Percentiles rank a stretch among this genome's conserved stretches.
Conservation (phyloP, 2,329 filamentous ascomycete species). For the Ceratocystis lukuohia region DNA sequence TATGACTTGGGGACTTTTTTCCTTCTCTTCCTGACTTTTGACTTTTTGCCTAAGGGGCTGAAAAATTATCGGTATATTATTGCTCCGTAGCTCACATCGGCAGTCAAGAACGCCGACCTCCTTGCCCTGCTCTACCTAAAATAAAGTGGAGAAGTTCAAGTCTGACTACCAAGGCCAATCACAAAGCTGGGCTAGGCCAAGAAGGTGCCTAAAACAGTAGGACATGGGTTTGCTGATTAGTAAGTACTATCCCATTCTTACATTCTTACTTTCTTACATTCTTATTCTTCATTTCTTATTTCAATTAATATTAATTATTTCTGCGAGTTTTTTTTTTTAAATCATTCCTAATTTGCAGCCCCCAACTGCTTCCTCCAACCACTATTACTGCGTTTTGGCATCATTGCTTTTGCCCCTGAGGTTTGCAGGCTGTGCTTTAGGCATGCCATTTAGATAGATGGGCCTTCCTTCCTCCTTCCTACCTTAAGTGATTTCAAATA, state of each 20-base stretch:
- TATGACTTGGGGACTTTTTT: too few species aligned
- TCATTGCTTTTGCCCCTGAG: background rate
- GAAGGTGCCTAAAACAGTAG: background rate
- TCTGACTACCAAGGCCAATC: background rate
- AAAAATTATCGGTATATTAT: too few species aligned
- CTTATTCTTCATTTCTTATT: background rate
- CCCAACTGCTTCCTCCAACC: background rate
- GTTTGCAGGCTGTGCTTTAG: background rate
- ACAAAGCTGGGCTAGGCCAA: background rate
- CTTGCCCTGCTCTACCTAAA: too few species aligned
- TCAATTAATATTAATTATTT: background rate
- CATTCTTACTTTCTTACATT: background rate
- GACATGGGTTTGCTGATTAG: background rate
- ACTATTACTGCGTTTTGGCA: background rate
- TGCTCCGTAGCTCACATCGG: too few species aligned
- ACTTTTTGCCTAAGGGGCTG: too few species aligned
- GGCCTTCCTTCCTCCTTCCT: too few species aligned
- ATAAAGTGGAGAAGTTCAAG: too few species aligned
- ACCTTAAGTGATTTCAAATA: too few species aligned
- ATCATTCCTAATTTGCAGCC: background rate
- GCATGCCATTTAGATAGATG: too few species aligned
- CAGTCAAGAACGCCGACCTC: too few species aligned
- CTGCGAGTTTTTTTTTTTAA: background rate
- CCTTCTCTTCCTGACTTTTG: too few species aligned
- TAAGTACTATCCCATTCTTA: background rate